Base-by-base conservation (phyloP, 2,329 filamentous ascomycete species). In the Claviceps pazoutovae region DNA sequence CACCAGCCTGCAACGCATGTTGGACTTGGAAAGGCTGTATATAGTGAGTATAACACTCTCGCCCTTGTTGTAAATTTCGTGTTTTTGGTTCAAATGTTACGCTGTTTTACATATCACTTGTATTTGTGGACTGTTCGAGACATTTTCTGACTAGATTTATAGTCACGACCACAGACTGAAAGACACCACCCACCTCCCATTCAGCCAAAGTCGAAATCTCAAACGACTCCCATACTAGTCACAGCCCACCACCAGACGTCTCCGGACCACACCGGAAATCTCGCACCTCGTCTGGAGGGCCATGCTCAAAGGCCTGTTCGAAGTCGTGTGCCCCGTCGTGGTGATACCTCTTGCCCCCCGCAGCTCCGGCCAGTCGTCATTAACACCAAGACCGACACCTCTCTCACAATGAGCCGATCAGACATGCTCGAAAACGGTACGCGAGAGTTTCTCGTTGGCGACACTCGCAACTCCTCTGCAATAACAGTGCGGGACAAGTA, bases 1-100 rank as follows among this genome's bases (percentile, higher is more conserved):
- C 55, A 71, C 72, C 60, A 78, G 72, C 62, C 72, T 81, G 56
- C 71, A 79, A 62, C 71, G 69, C 54, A 80, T 82, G 78, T 68
- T 81, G 48, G 76, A 80, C 58, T 64, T 81, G 49, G 79, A 82
- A 60, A 77, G 74, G 60, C 71, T 70, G 61, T 72, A 69, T 63
- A 79, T 78, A 74, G 79, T 81, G 68, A 68, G 70, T 61, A 23
- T 23, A 1, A n/a, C 16, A n/a, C 5, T 42, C 14, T 16, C 4
- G 37, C 36, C 46, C 13, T 16, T 36, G 6, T 26, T 36, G n/a
- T 46, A 42, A 17, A 5, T 3, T 43, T 30, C 5, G 17, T 8
- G 17, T 19, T 51, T 51, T 16, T 46, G 46, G n/a, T 17, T 7
- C 9, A 13, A 21, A 6, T 17, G 7, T 36, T 3, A 34, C 30